Base-by-base conservation (phyloP, 805 yeast species). In the Candida cerambycidarum region DNA sequence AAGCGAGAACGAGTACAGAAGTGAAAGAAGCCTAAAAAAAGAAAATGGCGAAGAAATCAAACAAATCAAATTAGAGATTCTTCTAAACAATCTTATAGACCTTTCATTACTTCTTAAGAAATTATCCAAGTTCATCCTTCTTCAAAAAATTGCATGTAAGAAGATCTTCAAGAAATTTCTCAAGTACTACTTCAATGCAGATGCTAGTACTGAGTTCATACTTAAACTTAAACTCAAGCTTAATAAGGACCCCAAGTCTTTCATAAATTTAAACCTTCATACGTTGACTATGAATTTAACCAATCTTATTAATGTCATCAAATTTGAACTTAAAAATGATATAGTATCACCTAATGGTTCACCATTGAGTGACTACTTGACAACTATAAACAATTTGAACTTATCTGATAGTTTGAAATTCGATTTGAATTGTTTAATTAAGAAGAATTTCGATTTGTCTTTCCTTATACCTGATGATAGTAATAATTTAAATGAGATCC, bases 131-230 rank as follows among this genome's bases (percentile, higher is more conserved):
- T 87, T 83, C 56, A 77, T 85, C 12, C 65, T 82, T 16, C 74
- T 86, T 6, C 96, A 87, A 56, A 81, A 82, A 54, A 80, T 88
- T 2, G 95, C 81, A 5, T 71, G 85, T 38, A 72, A 82, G 47
- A 87, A 87, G 63, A 73, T 87, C 38, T 69, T 87, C 54, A 87
- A 88, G 64, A 87, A 88, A 58, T 83, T 76, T 46, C 38, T 67
- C 36, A 78, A 78, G 54, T 69, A 78, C 54, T 69, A 71, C 41
- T 53, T 50, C 4, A 58, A 62, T 45, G 43, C 51, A 25, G 52
- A 44, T 3, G 39, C 52, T 13, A 45, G 61, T 17, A 36, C 54
- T 13, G 47, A 50, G 21, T 60, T 70, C 38, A 51, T 67, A 3
- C 30, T 52, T 12, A 55, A 57, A 12, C 47, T 70, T 30, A 69